These are phyloP conservation scores for Corymbia citriodora DNA, from an alignment of 441 rosid species.

Conservation along the genomic window DNA sequence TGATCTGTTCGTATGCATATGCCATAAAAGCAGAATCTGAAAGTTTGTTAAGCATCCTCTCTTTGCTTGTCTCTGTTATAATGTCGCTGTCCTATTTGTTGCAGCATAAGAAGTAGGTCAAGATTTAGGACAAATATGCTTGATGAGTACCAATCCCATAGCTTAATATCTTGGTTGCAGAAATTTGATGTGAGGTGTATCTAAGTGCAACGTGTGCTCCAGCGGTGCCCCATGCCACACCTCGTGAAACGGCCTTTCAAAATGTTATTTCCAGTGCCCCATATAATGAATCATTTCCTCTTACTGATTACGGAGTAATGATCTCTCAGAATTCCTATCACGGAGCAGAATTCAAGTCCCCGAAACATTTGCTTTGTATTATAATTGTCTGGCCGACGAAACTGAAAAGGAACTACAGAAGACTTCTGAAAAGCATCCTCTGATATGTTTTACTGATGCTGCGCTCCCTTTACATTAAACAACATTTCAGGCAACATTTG, in stretches of 20 bases:
- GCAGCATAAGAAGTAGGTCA: not conserved
- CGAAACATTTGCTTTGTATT: not conserved
- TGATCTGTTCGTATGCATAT: not conserved
- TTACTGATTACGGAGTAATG: not conserved
- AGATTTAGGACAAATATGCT: not conserved
- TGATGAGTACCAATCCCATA: not conserved
- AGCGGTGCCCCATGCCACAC: not conserved
- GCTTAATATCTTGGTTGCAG: not conserved
- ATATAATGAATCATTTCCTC: not conserved
- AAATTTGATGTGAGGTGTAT: not conserved
- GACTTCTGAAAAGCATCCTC: not conserved
- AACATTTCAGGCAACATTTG: not conserved
- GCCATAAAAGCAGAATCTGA: not conserved
- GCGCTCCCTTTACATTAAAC: not conserved
- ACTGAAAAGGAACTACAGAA: not conserved
- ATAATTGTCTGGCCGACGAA: not conserved
- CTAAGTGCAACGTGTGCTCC: not conserved
- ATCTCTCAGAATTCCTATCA: not conserved
- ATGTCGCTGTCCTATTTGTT: not conserved
- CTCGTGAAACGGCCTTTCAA: not conserved
- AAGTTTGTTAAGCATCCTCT: not conserved
- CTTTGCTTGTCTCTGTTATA: not conserved
- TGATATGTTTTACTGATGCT: not conserved
- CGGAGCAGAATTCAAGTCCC: not conserved
- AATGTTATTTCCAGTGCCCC: not conserved